Evolutionary conservation across 345 rosid genomes (phyloP), one percentile per base, ranked within the genome.

Genomic region (Melastoma malabathricum): DNA sequence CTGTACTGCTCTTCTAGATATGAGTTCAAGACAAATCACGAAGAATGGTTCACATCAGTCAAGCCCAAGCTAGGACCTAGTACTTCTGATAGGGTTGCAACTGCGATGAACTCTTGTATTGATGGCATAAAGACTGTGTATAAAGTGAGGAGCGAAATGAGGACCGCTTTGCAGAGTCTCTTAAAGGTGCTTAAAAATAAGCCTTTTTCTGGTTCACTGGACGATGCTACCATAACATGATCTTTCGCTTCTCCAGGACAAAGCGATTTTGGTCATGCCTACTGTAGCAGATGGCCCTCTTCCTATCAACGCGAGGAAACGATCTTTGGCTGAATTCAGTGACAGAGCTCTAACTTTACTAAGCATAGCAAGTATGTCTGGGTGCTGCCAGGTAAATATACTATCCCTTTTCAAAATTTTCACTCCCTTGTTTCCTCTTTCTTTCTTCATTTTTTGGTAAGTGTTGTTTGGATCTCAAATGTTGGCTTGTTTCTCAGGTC

Each of bases 341-440:
- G 75, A 80, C 62, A 67, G 89, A 61, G 75, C 76, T 31, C 74
- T 62, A 44, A 66, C 76, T 18, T 69, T 82, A 59, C 68, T 79
- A 31, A 73, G 89, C 72, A 73, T 90, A 50, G 80, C 96, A 23
- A 90, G 92, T 78, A 68, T 86, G 86, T 86, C 98, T 46, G 96
- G 96, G 2, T 82, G 96, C 64, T 86, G 98, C 68, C 92, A 90
- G 89, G 98, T 83, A 66, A 59, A 55, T 23, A 53, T 56, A 19
- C 13, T 49, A 9, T 19, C 15, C 20, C 43, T 63, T 15, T 44
- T 16, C n/a, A 45, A 31, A 58, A 50, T 51, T 51, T 52, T 51
- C 53, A 53, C 46, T 47, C 55, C 29, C 41, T 43, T 34, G 54
- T 57, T 39, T 20, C 31, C 29, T 55, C 51, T 45, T 53, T 57